phyloP scores from a whole-genome alignment of 108 stramenopile species.

The Skeletonema costatum region DNA sequence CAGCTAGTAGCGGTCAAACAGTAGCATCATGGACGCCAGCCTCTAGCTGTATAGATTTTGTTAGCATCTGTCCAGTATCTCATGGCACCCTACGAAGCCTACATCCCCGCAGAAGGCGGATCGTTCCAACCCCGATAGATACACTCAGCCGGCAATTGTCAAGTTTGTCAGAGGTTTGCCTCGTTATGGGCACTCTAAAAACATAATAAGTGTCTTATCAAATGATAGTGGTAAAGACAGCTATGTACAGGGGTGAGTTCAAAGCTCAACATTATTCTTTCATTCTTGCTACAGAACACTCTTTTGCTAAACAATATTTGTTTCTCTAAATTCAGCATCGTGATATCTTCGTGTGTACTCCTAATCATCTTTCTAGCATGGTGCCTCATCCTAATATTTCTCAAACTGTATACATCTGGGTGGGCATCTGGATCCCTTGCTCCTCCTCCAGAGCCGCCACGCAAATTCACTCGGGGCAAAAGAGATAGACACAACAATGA shows the following conservation, averaged over 20 bases:
- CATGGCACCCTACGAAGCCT: background rate
- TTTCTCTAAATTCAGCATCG: slow-evolving; percentile 3
- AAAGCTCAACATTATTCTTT: background rate
- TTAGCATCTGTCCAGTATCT: background rate
- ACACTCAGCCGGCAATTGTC: slow-evolving; percentile 11
- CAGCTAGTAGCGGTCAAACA: too few relatives aligned
- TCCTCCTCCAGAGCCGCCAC: slow-evolving; percentile 8
- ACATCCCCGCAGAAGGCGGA: background rate
- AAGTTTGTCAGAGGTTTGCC: slow-evolving; percentile 25
- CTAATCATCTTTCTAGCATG: slow-evolving; percentile 23
- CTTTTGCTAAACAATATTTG: background rate
- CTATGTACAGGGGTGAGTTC: slow-evolving; percentile 40
- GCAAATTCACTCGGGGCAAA: background rate
- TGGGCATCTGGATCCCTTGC: slow-evolving; percentile 27
- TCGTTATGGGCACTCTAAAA: slow-evolving; percentile 23
- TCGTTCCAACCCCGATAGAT: slow-evolving; percentile 9
- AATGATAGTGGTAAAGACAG: slow-evolving; percentile 15
- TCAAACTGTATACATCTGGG: slow-evolving; percentile 17
- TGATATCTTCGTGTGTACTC: slow-evolving; percentile 31
- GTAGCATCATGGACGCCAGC: too few relatives aligned
- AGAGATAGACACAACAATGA: background rate
- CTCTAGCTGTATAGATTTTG: too few relatives aligned
- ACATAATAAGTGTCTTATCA: slow-evolving; percentile 13
- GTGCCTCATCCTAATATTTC: slow-evolving; percentile 16
- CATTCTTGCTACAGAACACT: background rate